Evolutionary conservation across 495 filamentous ascomycete species (phyloP).

Genomic region (Lophium mytilinum): DNA sequence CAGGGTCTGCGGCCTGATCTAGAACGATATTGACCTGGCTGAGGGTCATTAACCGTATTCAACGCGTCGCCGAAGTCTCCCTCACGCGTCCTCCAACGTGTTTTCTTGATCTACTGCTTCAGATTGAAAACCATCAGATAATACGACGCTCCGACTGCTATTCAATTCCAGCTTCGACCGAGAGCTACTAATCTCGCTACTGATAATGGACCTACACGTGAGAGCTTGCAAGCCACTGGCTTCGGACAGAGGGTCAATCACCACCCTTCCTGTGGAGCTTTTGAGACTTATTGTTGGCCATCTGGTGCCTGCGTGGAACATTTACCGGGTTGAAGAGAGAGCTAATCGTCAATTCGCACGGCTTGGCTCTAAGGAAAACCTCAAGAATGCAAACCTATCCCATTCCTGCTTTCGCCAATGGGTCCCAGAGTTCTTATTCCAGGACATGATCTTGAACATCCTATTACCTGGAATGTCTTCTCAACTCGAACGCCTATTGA

Average conservation of each 20-base stretch:
- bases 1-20: too few species aligned
- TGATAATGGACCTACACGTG: neutral
- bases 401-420: slow-evolving; percentile 12
- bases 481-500: slow-evolving; percentile 5
- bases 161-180: too few species aligned
- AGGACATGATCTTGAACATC: slow-evolving; percentile 11
- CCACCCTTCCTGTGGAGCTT: slow-evolving; percentile 9
- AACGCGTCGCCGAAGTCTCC: too few species aligned
- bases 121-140: too few species aligned
- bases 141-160: too few species aligned
- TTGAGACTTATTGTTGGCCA: slow-evolving; percentile 9
- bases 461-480: neutral
- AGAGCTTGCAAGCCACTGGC: neutral
- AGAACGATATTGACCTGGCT: too few species aligned
- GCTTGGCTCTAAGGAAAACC: slow-evolving; percentile 1
- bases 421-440: slow-evolving; percentile 16
- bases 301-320: neutral
- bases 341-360: neutral
- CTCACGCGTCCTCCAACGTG: too few species aligned
- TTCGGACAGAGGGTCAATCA: neutral
- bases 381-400: slow-evolving; percentile 18
- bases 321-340: neutral
- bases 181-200: neutral
- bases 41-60: too few species aligned
- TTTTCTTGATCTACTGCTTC: too few species aligned